phyloP scores from a whole-genome alignment of 306 rosid species.

The Mimosa bimucronata region DNA sequence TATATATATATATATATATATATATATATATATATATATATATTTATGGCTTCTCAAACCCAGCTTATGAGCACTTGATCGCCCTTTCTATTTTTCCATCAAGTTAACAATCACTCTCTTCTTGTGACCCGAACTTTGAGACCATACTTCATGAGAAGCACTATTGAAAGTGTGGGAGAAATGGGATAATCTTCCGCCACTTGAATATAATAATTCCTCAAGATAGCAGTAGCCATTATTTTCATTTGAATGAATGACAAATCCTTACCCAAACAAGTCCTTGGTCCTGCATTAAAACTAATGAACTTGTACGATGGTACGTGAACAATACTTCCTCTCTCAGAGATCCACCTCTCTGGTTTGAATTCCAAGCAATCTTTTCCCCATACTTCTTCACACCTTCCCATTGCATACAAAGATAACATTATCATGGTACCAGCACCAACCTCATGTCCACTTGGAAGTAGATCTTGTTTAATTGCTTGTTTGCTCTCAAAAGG shows the following conservation, averaged over 20 bases:
- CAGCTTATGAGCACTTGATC: no score
- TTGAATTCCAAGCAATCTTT: slow-evolving; percentile 6
- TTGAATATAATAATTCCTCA: background rate
- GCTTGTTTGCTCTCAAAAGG: background rate
- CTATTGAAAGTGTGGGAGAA: background rate
- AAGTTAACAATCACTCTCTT: background rate
- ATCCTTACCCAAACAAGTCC: slow-evolving; percentile 1
- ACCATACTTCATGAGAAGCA: slow-evolving; percentile 7
- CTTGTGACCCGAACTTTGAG: background rate
- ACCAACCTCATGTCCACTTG: background rate
- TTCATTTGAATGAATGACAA: background rate
- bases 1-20: no score
- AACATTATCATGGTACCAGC: background rate
- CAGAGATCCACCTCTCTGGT: slow-evolving; percentile 9
- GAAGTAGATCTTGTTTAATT: background rate
- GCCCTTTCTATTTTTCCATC: no score
- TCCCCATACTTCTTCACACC: background rate
- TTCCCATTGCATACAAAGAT: background rate
- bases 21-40: no score
- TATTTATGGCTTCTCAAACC: no score
- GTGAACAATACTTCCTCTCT: background rate
- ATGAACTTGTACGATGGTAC: slow-evolving; percentile 12
- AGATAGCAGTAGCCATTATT: background rate
- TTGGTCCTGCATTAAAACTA: slow-evolving; percentile 4
- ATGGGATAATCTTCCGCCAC: background rate